These are phyloP conservation scores for Xanthoceras sorbifolium DNA, from an alignment of 345 rosid species.

Conservation along the genomic window DNA sequence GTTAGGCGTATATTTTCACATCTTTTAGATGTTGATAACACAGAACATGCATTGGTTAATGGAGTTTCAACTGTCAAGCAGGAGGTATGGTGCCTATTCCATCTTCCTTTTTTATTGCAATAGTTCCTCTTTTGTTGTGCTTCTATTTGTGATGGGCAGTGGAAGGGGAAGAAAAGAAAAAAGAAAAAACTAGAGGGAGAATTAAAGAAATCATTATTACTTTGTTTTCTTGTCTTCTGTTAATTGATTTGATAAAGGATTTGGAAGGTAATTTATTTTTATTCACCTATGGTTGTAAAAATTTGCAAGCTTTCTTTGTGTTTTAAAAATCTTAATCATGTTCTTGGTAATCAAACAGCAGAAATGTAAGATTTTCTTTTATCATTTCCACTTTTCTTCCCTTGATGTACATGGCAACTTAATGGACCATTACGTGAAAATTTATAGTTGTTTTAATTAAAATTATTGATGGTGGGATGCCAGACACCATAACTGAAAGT, in stretches of 20 bases:
- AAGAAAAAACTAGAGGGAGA: not conserved
- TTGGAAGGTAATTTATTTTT: slow-evolving; percentile 3
- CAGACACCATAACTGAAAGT: not conserved
- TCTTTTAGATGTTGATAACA: slow-evolving; percentile 77
- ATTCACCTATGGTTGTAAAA: slow-evolving; percentile 9
- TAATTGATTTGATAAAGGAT: slow-evolving; percentile 16
- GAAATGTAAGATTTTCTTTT: not conserved
- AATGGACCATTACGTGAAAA: not conserved
- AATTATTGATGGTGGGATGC: not conserved
- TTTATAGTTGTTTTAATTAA: not conserved
- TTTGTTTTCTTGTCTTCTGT: slow-evolving; percentile 6
- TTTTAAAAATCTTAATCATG: not conserved
- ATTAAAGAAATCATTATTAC: not conserved
- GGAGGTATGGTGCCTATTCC: slow-evolving; percentile 54
- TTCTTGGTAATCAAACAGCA: slow-evolving; percentile 2
- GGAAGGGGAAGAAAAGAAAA: not conserved
- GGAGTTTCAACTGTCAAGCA: slow-evolving; percentile 55
- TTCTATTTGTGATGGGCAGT: slow-evolving; percentile 7
- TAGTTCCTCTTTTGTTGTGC: slow-evolving; percentile 17
- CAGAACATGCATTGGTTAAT: slow-evolving; percentile 74
- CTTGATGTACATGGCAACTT: not conserved
- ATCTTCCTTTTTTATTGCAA: slow-evolving; percentile 14
- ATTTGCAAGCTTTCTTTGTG: slow-evolving; percentile 5
- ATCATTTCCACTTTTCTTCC: not conserved
- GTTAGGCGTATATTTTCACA: slow-evolving; percentile 90